phyloP scores from a whole-genome alignment of 805 yeast species.

The Pichia nanzhaoensis region DNA sequence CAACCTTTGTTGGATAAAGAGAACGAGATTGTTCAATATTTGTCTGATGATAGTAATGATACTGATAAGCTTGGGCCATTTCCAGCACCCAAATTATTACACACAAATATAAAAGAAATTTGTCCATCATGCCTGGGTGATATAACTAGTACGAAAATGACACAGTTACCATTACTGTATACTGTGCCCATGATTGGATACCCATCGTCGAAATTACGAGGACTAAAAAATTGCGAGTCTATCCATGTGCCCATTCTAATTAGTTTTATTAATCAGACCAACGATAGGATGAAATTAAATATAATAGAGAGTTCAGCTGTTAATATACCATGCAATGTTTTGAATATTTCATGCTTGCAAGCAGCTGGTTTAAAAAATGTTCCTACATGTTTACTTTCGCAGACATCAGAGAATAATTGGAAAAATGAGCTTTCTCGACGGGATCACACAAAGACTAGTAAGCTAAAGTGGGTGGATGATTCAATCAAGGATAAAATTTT shows the following conservation, averaged over 20 bases:
- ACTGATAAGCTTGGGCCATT: conserved; percentile 6
- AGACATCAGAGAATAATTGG: conserved; percentile 17
- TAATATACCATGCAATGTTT: neutral
- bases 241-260: conserved; percentile 2
- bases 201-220: neutral
- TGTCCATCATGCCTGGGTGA: conserved; percentile 4
- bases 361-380: conserved; percentile 17
- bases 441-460: neutral
- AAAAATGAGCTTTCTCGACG: conserved; percentile 1
- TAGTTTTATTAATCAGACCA: conserved; percentile 16
- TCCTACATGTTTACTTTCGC: conserved; percentile 27
- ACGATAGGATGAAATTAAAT: conserved; percentile 8
- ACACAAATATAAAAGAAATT: conserved; percentile 16
- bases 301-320: conserved; percentile 9
- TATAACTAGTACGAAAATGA: neutral
- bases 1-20: neutral
- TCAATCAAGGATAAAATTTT: neutral
- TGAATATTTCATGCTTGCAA: neutral
- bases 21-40: neutral
- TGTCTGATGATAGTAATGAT: neutral
- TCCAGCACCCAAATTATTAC: conserved; percentile 17
- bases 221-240: neutral
- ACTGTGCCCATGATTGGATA: conserved; percentile 4
- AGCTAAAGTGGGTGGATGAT: neutral
- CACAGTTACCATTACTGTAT: neutral